Base-by-base conservation (phyloP, 768 basidiomycete genomes). In the Naematelia encephala region DNA sequence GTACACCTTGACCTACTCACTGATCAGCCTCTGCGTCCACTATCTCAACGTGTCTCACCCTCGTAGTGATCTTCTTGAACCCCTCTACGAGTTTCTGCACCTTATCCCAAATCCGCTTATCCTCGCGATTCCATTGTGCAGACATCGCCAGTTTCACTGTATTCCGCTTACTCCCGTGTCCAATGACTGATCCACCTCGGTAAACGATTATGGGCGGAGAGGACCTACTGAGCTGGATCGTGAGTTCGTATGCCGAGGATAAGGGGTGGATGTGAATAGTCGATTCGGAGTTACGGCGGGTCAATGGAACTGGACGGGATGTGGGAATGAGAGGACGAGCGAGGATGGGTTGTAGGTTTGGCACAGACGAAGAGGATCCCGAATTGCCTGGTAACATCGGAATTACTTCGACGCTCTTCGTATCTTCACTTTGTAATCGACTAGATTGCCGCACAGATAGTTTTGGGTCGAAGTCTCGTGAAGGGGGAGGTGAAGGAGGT, bases 1-100 rank as follows among this genome's bases (percentile, higher is more conserved):
- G 42, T 57, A 73, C 19, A 73, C 14, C 56, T 61, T 70, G 46
- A 67, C 58, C 71, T 73, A 49, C 23, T 8, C 5, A 48, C 25
- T 2, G 8, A 10, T 51, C 23, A 48, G 51, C 48, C n/a, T 52
- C 23, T 5, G 19, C 34, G 51, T 12, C 16, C 21, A 16, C 26
- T 26, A 30, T 19, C 5, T 16, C n/a, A 23, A 8, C 8, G 11
- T 11, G 12, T 61, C 67, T 66, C 46, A 73, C 71, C 46, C 63
- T 51, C 5, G 67, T 59, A 12, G 57, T 68, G 4, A 27, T 21
- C 39, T 59, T 26, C 54, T 73, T 73, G 51, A 65, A 66, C 5
- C 47, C 54, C 25, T 62, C 61, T 11, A 73, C 61, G 0, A 70
- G 13, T 5, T 45, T 39, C 5, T 27, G 12, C 3, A 73, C 28